These are phyloP conservation scores for Gryganskiella cystojenkinii DNA, from an alignment of 192 early-diverging fungal genomes.

Conservation along the genomic window DNA sequence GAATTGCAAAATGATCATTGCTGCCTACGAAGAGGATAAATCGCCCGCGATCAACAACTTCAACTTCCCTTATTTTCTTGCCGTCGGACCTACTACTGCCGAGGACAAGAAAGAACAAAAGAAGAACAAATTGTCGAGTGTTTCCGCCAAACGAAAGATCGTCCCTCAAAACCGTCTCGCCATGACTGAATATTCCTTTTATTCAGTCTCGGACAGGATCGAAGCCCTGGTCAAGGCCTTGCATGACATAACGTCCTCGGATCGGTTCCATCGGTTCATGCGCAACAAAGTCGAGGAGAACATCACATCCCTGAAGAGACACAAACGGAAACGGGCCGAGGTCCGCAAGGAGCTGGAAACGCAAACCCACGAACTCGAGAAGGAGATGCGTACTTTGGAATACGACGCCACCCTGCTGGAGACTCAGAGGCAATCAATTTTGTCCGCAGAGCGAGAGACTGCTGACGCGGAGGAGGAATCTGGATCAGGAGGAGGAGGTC, in stretches of 20 bases:
- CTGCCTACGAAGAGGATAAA: slow-evolving; percentile 36
- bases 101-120: slow-evolving; percentile 36
- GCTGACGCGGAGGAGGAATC: slow-evolving; percentile 10
- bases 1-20: slow-evolving; percentile 36
- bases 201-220: slow-evolving; percentile 29
- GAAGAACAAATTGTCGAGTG: slow-evolving; percentile 18
- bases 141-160: slow-evolving; percentile 9
- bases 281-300: slow-evolving; percentile 45
- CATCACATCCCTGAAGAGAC: slow-evolving; percentile 32
- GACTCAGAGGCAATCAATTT: slow-evolving; percentile 23
- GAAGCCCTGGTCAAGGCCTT: slow-evolving; percentile 41
- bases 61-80: slow-evolving; percentile 37
- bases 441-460: slow-evolving; percentile 30
- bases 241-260: slow-evolving; percentile 39
- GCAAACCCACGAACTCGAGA: slow-evolving; percentile 27
- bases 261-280: slow-evolving; percentile 45
- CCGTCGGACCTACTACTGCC: slow-evolving; percentile 18
- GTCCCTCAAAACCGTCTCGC: slow-evolving; percentile 16
- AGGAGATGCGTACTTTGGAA: slow-evolving; percentile 44
- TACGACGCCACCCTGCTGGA: slow-evolving; percentile 32
- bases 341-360: slow-evolving; percentile 38
- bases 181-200: slow-evolving; percentile 30
- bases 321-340: slow-evolving; percentile 36
- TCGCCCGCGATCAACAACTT: slow-evolving; percentile 18
- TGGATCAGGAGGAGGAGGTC: not conserved